Conservation (phyloP, 1,139 yeast species). For the Kurtzmaniella natalensis region DNA sequence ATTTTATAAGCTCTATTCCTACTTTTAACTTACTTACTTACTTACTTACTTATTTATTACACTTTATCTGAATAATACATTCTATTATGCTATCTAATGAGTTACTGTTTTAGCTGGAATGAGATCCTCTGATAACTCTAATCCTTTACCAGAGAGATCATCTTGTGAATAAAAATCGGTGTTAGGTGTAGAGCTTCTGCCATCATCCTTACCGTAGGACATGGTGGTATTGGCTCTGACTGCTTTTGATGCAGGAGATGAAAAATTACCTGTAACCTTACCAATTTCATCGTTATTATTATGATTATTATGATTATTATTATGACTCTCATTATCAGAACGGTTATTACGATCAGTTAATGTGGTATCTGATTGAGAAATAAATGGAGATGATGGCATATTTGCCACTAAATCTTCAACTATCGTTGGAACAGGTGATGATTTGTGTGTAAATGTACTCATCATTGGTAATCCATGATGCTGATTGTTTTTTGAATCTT, state of each 20-base stretch:
- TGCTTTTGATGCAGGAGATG: slow-evolving; percentile 31
- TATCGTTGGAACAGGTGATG: slow-evolving; percentile 19
- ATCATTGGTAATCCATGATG: slow-evolving; percentile 26
- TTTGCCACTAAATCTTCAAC: slow-evolving; percentile 23
- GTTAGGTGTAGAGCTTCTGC: slow-evolving; percentile 26
- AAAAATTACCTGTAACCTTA: slow-evolving; percentile 18
- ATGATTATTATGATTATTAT: no score
- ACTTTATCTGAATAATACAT: no score
- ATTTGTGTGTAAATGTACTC: slow-evolving; percentile 23
- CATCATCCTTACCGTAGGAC: slow-evolving; percentile 15
- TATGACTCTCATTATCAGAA: no score
- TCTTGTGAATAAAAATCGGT: slow-evolving; percentile 32
- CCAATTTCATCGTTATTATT: no score
- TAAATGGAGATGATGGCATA: slow-evolving; percentile 43
- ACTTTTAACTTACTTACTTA: no score
- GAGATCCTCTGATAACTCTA: no score
- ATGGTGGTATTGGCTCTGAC: slow-evolving; percentile 34
- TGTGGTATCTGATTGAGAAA: slow-evolving; percentile 13
- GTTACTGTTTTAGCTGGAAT: no score
- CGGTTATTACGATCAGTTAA: slow-evolving; percentile 3
- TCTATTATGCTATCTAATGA: no score
- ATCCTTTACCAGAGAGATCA: no score
- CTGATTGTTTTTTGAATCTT: slow-evolving; percentile 1
- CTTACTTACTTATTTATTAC: no score
- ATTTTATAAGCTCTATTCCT: no score